Evolutionary conservation across 495 filamentous ascomycete species (phyloP), one percentile per base, ranked within the genome.

Genomic region (Pyronema omphalodes): DNA sequence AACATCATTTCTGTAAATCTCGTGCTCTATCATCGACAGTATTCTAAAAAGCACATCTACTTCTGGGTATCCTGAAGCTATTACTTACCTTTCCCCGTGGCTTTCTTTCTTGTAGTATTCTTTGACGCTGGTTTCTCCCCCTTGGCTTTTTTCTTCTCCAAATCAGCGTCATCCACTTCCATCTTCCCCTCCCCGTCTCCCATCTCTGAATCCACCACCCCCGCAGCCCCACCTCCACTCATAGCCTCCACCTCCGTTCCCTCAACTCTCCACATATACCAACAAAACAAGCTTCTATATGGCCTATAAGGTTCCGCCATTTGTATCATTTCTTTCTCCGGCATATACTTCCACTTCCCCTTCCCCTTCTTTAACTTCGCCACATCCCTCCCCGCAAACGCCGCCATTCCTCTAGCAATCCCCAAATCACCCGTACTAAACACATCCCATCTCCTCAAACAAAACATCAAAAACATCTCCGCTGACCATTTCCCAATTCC

Each of bases 321-420:
- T 59, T 88, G 81, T 59, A 83, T 66, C 91, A 98, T 96, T 59
- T 98, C 91, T 53, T 76, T 75, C 68, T 98, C 91, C 9, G 74
- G 73, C 86, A 95, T 91, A 64, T 94, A 98, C 72, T 95, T 96
- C 79, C 85, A 94, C 72, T 96, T 95, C 52, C 86, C 84, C 55
- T 76, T 74, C 18, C 81, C 82, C 9, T 69, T 72, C 71, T 94
- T 95, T 55, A 94, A 65, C 66, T 86, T 91, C 19, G 69, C 76
- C 2, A 95, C 80, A 66, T 98, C 84, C 57, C 75, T 74, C 4
- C 91, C 93, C 47, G 83, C 69, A 61, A 91, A 88, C 0, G 83
- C 81, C 3, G 93, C 91, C 76, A 94, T 91, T 1, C 91, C 91
- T 61, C 88, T 74, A 79, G 95, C 88, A 50, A 98, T 86, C 12